Percentiles rank a stretch among this genome's conserved stretches.
Evolutionary conservation across 2,329 filamentous ascomycete species (phyloP).

Genomic region (Neonectria ditissima): DNA sequence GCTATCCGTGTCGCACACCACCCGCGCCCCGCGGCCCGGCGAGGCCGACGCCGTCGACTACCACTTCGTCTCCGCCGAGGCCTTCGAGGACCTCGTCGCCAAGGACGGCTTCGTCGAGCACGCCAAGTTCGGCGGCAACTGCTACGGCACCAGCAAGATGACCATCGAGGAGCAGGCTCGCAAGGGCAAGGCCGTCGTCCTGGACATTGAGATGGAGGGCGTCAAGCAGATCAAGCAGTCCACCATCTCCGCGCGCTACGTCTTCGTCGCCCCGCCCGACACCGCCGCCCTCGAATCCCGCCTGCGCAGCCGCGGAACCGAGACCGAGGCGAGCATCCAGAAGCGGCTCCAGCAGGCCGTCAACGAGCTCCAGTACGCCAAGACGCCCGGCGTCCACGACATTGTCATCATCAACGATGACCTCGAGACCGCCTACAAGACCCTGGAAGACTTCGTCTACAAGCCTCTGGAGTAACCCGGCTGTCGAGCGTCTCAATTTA

Average conservation of each 20-base stretch:
- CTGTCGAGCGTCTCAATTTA: not conserved
- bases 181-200: conserved; percentile 79
- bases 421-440: conserved; percentile 62
- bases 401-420: conserved; percentile 56
- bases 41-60: conserved; percentile 85
- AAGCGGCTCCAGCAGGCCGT: conserved; percentile 78
- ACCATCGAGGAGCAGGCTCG: conserved; percentile 81
- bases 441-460: conserved; percentile 64
- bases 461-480: conserved; percentile 10
- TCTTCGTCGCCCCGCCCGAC: conserved; percentile 87
- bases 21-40: conserved; percentile 79
- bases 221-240: conserved; percentile 93
- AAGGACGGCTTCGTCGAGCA: conserved; percentile 84
- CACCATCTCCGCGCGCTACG: conserved; percentile 79
- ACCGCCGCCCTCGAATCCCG: conserved; percentile 80
- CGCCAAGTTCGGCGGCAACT: conserved; percentile 86
- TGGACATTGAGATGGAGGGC: conserved; percentile 98
- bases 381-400: conserved; percentile 66
- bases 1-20: conserved; percentile 80
- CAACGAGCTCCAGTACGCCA: conserved; percentile 79
- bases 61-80: conserved; percentile 76
- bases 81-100: conserved; percentile 74
- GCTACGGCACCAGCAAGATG: conserved; percentile 85
- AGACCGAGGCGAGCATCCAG: conserved; percentile 77
- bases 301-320: conserved; percentile 80